A percentile compares a stretch with the other conserved stretches of the same genome.
These are phyloP conservation scores for Paraphaeosphaeria minitans DNA, from an alignment of 2,329 filamentous ascomycete species.

Conservation along the genomic window DNA sequence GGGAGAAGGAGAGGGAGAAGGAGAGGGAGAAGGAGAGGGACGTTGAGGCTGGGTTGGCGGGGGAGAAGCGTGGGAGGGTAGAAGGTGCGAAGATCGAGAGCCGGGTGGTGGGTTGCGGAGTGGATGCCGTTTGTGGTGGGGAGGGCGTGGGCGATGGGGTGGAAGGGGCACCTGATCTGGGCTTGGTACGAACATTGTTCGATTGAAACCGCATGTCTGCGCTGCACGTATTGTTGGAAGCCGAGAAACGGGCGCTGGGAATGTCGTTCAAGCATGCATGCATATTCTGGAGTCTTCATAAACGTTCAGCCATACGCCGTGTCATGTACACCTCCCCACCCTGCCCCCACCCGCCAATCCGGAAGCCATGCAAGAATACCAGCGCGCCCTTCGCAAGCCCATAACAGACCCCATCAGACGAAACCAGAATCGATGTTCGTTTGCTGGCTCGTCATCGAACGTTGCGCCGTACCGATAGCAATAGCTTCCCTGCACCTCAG, in stretches of 20 bases:
- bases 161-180: not conserved
- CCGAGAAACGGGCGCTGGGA: no score
- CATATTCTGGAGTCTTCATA: no score
- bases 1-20: not conserved
- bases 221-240: no score
- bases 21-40: conserved; percentile 6
- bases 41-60: conserved; percentile 14
- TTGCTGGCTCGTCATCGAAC: conserved; percentile 31
- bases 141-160: conserved; percentile 20
- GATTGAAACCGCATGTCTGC: no score
- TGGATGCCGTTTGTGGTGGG: conserved; percentile 25
- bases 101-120: conserved; percentile 22
- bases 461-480: conserved; percentile 24
- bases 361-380: not conserved
- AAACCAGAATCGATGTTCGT: conserved; percentile 24
- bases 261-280: no score
- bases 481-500: conserved; percentile 23
- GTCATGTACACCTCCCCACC: no score
- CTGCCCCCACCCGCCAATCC: not conserved
- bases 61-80: conserved; percentile 8
- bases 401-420: conserved; percentile 12
- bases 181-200: no score
- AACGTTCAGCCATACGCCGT: no score
- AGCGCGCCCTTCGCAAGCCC: not conserved
- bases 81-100: conserved; percentile 8